Conservation (phyloP, 139 green algal genomes). For the Axilococcus clingmanii region DNA sequence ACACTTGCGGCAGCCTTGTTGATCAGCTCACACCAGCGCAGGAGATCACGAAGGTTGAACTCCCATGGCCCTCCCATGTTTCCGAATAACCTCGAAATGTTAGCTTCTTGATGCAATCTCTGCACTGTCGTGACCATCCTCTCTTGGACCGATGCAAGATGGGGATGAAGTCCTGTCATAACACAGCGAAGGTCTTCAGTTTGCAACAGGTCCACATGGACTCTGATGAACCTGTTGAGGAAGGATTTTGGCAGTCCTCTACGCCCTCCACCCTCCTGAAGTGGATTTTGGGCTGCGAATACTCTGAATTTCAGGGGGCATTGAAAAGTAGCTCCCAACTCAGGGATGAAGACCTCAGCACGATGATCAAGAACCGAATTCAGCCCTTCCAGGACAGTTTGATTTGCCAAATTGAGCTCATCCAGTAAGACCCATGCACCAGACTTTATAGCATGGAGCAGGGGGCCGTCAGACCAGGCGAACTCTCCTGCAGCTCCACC, state of each 20-base stretch:
- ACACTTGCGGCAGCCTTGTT: background rate
- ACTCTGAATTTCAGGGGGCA: conserved; percentile 67
- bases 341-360: conserved; percentile 87
- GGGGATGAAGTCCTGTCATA: conserved; percentile 53
- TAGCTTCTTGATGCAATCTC: conserved; percentile 46
- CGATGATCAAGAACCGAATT: conserved; percentile 95
- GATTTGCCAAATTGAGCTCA: conserved; percentile 94
- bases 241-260: conserved; percentile 95
- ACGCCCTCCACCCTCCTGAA: conserved; percentile 85
- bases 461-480: conserved; percentile 85
- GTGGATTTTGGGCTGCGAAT: conserved; percentile 86
- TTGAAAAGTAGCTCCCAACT: conserved; percentile 69
- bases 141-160: conserved; percentile 35
- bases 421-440: conserved; percentile 97
- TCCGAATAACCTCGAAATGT: conserved; percentile 47
- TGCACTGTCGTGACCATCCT: conserved; percentile 75
- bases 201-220: conserved; percentile 77
- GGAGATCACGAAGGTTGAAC: conserved; percentile 97
- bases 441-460: conserved; percentile 77
- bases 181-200: conserved; percentile 73
- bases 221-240: conserved; percentile 93
- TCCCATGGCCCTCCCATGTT: conserved; percentile 85
- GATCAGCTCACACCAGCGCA: conserved; percentile 89
- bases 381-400: conserved; percentile 89
- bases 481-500: conserved; percentile 76